phyloP scores from a whole-genome alignment of 352 stramenopile genomes.

The Pythium dissimile region DNA sequence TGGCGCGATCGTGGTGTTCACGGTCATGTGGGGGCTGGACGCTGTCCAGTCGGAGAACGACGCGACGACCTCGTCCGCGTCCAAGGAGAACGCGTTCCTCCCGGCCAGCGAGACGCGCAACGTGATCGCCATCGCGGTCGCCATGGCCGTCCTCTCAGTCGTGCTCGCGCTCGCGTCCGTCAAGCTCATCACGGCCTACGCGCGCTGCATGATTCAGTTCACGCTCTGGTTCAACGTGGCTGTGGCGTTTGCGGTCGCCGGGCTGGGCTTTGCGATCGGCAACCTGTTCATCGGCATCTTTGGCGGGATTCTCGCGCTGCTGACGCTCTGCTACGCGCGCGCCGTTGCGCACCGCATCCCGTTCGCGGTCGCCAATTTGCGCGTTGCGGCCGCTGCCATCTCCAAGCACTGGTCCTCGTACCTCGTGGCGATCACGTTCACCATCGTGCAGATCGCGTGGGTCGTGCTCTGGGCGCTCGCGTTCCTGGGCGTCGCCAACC shows the following conservation, averaged over 20 bases:
- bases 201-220: constrained; percentile 81
- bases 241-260: constrained; percentile 58
- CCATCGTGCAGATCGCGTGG: constrained; percentile 89
- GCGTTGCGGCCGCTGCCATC: constrained; percentile 85
- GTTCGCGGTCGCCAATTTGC: constrained; percentile 92
- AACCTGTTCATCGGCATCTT: constrained; percentile 73
- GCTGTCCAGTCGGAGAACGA: constrained; percentile 42
- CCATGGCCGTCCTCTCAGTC: constrained; percentile 45
- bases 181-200: constrained; percentile 79
- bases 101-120: constrained; percentile 45
- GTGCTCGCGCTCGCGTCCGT: constrained; percentile 62
- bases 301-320: constrained; percentile 50
- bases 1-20: constrained; percentile 62
- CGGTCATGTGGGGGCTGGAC: constrained; percentile 65
- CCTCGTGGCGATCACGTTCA: constrained; percentile 79
- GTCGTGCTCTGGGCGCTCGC: constrained; percentile 86
- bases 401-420: constrained; percentile 89
- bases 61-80: constrained; percentile 19
- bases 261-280: constrained; percentile 62
- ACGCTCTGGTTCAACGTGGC: constrained; percentile 85
- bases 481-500: constrained; percentile 84
- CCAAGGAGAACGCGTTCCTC: constrained; percentile 27
- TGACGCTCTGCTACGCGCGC: constrained; percentile 86
- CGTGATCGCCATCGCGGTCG: constrained; percentile 14
- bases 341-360: constrained; percentile 88